Conservation (phyloP, 2,329 filamentous ascomycete species). For the Mariannaea elegans region DNA sequence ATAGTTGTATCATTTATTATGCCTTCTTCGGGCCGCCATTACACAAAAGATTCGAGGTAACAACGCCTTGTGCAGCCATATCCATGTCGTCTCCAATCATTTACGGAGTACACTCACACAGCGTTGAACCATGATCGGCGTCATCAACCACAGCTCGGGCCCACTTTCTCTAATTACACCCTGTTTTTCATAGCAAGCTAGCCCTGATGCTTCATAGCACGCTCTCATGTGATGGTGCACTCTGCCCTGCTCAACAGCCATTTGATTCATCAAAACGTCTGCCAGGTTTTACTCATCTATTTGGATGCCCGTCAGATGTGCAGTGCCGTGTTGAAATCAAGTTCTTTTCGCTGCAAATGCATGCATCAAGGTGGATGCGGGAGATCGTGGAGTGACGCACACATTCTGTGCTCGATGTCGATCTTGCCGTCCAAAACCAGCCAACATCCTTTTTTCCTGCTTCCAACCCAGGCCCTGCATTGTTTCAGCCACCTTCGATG, state of each 20-base stretch:
- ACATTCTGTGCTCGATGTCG: slow-evolving; percentile 8
- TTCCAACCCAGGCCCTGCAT: slow-evolving; percentile 12
- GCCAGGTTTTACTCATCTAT: not conserved
- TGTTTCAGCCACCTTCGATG: slow-evolving; percentile 19
- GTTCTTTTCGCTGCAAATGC: not conserved
- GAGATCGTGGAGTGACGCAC: slow-evolving; percentile 2
- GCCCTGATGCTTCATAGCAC: not conserved
- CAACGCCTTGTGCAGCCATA: not conserved
- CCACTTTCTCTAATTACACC: slow-evolving; percentile 31
- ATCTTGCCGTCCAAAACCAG: slow-evolving; percentile 4
- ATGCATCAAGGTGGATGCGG: slow-evolving; percentile 5
- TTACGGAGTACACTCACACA: not conserved
- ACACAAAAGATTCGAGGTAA: not conserved
- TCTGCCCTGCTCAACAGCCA: not conserved
- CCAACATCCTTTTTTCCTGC: not conserved
- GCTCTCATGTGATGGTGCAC: not conserved
- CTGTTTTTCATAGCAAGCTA: not conserved
- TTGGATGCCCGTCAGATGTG: not conserved
- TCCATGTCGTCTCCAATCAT: slow-evolving; percentile 5
- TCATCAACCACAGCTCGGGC: slow-evolving; percentile 30
- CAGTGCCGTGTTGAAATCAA: no score
- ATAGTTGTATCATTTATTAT: not conserved
- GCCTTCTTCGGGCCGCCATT: not conserved
- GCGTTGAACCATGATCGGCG: slow-evolving; percentile 23
- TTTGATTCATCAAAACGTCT: not conserved